Base-by-base conservation (phyloP, 805 yeast species). In the Schwanniomyces polymorphus region DNA sequence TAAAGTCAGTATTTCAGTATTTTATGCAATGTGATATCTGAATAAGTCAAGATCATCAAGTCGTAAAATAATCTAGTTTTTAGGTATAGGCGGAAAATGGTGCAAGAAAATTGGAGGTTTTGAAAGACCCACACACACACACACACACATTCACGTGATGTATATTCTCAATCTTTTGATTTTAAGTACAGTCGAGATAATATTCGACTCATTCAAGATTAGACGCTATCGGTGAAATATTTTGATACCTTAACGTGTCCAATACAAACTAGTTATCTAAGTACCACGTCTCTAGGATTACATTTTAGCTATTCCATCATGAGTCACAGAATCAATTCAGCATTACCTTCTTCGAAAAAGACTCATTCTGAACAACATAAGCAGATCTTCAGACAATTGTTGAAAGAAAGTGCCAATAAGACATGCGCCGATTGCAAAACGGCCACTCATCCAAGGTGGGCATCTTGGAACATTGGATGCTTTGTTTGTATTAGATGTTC, bases 361-460 rank as follows among this genome's bases (percentile, higher is more conserved):
- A 70, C 74, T 1, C 76, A 73, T 57, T 67, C 72, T 38, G 77
- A 84, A 47, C 73, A 77, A 51, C 85, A 84, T 64, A 88, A 79
- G 64, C 86, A 82, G 61, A 85, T 89, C 35, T 74, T 94, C 52
- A 83, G 83, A 65, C 82, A 85, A 27, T 75, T 94, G 27, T 78
- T 94, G 38, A 83, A 81, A 48, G 97, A 90, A 57, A 83, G 84
- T 0, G 82, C 81, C 31, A 94, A 94, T 73, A 81, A 80, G 59
- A 64, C 72, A 38, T 92, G 99, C 66, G 96, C 91, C 1, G 99
- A 92, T 67, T 92, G 99, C 70, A 92, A 94, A 65, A 78, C 84
- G 0, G 79, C 92, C 11, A 79, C 86, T 29, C 96, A 92, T 66
- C 99, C 99, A 18, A 79, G 98, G 45, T 92, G 99, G 99, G 97